Evolutionary conservation across 176 grass and related monocot species (phyloP).

Genomic region (Triticum timopheevii): DNA sequence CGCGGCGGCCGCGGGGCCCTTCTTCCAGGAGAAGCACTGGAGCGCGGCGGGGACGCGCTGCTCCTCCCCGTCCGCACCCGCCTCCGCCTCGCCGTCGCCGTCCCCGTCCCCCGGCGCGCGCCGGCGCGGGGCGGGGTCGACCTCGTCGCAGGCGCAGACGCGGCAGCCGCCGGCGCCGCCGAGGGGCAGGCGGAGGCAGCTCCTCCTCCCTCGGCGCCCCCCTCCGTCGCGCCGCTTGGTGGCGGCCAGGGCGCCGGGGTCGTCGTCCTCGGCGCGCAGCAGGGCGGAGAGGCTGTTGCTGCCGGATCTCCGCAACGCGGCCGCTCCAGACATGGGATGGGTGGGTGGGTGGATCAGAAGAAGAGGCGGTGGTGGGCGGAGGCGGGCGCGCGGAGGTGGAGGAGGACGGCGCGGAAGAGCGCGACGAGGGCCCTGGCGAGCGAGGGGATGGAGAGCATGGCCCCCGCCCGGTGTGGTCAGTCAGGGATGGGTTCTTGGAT

Average conservation of each 20-base stretch:
- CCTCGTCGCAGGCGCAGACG: conserved; percentile 74
- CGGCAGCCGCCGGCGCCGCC: conserved; percentile 64
- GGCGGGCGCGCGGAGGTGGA: conserved; percentile 8
- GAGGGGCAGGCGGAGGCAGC: conserved; percentile 57
- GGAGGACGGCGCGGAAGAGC: conserved; percentile 40
- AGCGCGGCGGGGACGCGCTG: background rate
- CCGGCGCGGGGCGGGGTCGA: conserved; percentile 34
- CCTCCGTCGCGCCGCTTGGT: conserved; percentile 27
- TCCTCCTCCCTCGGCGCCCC: background rate
- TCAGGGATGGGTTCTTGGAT: background rate
- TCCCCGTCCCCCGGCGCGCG: background rate
- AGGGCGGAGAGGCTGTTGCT: conserved; percentile 57
- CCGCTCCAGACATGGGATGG: background rate
- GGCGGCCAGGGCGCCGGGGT: background rate
- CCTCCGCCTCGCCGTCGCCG: background rate
- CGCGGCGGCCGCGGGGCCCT: background rate
- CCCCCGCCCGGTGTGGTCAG: background rate
- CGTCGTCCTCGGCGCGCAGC: conserved; percentile 38
- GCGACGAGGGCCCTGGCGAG: conserved; percentile 33
- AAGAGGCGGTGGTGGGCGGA: conserved; percentile 32
- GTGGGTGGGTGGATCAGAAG: conserved; percentile 27
- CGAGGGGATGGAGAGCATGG: conserved; percentile 40
- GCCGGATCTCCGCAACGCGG: conserved; percentile 51
- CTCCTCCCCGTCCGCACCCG: background rate
- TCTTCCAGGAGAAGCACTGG: conserved; percentile 56